Evolutionary conservation across 2,329 filamentous ascomycete genomes (phyloP).

Genomic region (Plectosphaerella plurivora): DNA sequence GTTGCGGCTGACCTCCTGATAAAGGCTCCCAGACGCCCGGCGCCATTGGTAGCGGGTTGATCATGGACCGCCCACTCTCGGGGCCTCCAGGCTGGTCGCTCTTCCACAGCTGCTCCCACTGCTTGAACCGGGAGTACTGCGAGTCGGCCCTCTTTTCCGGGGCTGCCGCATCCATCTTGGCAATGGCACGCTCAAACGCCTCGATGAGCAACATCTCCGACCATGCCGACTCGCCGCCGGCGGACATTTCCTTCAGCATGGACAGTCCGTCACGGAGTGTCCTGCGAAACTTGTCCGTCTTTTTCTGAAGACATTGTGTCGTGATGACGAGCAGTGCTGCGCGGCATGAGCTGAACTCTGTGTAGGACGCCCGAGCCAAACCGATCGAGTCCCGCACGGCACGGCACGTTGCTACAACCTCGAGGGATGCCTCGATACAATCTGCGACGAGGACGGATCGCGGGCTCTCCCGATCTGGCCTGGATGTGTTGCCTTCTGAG

Average conservation of each 20-base stretch:
- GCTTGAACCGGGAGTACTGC: slow-evolving; percentile 38
- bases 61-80: slow-evolving; percentile 10
- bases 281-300: slow-evolving; percentile 34
- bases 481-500: neutral
- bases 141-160: slow-evolving; percentile 38
- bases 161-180: slow-evolving; percentile 27
- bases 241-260: slow-evolving; percentile 49
- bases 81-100: slow-evolving; percentile 21
- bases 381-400: slow-evolving; percentile 43
- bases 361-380: slow-evolving; percentile 50
- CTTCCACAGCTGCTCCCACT: slow-evolving; percentile 36
- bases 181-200: slow-evolving; percentile 43
- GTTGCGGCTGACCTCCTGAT: neutral
- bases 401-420: slow-evolving; percentile 46
- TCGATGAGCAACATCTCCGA: slow-evolving; percentile 48
- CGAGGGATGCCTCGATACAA: slow-evolving; percentile 47
- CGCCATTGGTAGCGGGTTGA: slow-evolving; percentile 15
- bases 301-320: slow-evolving; percentile 31
- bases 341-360: slow-evolving; percentile 51
- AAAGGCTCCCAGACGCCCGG: slow-evolving; percentile 2
- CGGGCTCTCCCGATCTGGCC: slow-evolving; percentile 5
- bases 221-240: slow-evolving; percentile 45
- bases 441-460: slow-evolving; percentile 39
- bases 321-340: slow-evolving; percentile 45
- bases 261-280: slow-evolving; percentile 42